Percentiles rank a stretch among this genome's conserved stretches.
Conservation (phyloP, 495 filamentous ascomycete genomes). For the Apiosordaria backusii region DNA sequence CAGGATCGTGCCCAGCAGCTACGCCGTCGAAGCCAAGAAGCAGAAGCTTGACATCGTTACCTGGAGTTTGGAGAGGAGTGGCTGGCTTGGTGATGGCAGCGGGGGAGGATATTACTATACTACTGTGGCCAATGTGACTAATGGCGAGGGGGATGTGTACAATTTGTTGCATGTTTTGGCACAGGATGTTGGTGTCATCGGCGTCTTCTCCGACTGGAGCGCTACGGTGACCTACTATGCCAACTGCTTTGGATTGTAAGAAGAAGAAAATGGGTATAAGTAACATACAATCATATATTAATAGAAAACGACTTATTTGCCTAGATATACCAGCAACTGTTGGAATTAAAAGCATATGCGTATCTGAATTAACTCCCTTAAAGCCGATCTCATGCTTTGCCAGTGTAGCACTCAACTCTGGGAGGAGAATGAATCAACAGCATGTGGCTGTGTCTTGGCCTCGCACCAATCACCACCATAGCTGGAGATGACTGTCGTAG, state of each 20-base stretch:
- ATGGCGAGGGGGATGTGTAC: constrained; percentile 57
- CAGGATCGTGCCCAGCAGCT: constrained; percentile 41
- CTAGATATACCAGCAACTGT: no score
- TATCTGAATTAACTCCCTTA: no score
- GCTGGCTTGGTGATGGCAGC: constrained; percentile 46
- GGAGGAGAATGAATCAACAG: background rate
- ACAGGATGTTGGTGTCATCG: constrained; percentile 52
- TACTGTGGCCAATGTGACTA: constrained; percentile 47
- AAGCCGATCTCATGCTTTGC: no score
- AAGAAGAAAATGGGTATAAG: no score
- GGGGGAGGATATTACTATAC: constrained; percentile 52
- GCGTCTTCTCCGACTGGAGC: constrained; percentile 61
- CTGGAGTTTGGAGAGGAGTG: constrained; percentile 61
- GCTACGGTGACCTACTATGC: constrained; percentile 61
- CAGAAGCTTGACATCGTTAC: constrained; percentile 56
- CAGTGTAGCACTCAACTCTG: background rate
- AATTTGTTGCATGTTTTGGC: constrained; percentile 56
- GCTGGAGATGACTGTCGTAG: background rate
- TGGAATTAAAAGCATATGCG: no score
- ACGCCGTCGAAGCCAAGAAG: constrained; percentile 47
- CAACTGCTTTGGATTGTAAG: constrained; percentile 52
- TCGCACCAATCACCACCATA: background rate
- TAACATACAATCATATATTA: no score
- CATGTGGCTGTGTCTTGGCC: no score
- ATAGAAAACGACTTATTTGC: no score